Evolutionary conservation across 148 eudicot genomes (phyloP).

Genomic region (Rhododendron simsii): DNA sequence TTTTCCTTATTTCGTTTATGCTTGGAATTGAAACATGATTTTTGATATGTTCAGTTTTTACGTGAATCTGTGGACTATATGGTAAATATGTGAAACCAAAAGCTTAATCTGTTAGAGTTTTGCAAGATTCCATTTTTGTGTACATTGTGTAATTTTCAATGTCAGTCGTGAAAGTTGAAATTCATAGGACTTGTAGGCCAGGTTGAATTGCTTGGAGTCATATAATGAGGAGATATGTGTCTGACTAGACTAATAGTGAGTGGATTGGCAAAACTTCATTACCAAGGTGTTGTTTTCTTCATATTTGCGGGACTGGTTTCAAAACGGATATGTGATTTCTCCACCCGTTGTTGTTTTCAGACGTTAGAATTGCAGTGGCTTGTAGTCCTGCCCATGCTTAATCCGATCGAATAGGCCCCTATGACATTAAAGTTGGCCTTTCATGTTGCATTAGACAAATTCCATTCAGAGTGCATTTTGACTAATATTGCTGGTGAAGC

Average conservation of each 20-base stretch:
- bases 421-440: not conserved
- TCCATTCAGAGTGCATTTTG: not conserved
- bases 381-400: too few species aligned
- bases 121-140: too few species aligned
- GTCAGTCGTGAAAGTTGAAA: not conserved
- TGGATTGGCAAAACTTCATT: too few species aligned
- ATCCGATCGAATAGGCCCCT: not conserved
- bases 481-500: not conserved
- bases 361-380: not conserved
- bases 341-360: not conserved
- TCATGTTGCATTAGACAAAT: not conserved
- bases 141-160: not conserved
- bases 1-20: too few species aligned
- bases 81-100: too few species aligned
- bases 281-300: not conserved
- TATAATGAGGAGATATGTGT: not conserved
- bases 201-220: not conserved
- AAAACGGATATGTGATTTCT: not conserved
- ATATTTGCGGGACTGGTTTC: not conserved
- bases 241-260: not conserved
- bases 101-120: too few species aligned
- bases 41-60: too few species aligned
- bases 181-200: not conserved
- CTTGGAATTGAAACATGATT: too few species aligned
- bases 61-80: too few species aligned